A percentile compares a stretch with the other conserved stretches of the same genome.
These are phyloP conservation scores for Macrocybe gigantea DNA, from an alignment of 768 basidiomycete species.

Conservation along the genomic window DNA sequence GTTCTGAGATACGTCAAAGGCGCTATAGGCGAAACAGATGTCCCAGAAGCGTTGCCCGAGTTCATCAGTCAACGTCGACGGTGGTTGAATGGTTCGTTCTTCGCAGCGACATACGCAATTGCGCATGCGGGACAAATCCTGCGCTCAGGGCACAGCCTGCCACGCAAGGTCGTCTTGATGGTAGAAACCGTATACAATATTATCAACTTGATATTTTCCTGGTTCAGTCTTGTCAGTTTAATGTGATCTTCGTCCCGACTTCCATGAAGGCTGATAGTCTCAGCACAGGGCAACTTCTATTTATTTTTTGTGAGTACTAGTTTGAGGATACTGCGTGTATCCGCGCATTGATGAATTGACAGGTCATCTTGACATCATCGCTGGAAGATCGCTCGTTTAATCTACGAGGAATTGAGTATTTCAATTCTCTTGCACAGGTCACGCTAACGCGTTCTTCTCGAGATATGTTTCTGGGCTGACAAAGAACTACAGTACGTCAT, in stretches of 20 bases:
- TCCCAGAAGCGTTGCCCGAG: slow-evolving; percentile 88
- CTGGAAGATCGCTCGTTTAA: slow-evolving; percentile 70
- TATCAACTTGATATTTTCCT: slow-evolving; percentile 83
- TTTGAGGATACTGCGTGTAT: not conserved
- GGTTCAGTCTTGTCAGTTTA: slow-evolving; percentile 81
- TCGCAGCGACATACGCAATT: slow-evolving; percentile 90
- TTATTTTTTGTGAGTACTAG: slow-evolving; percentile 74
- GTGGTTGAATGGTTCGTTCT: slow-evolving; percentile 92
- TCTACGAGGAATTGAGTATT: slow-evolving; percentile 57
- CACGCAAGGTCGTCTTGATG: slow-evolving; percentile 69
- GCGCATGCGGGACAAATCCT: slow-evolving; percentile 80
- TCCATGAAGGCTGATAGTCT: not conserved
- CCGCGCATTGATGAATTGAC: not conserved
- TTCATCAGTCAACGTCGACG: slow-evolving; percentile 90
- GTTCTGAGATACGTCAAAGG: slow-evolving; percentile 95
- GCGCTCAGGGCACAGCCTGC: slow-evolving; percentile 74
- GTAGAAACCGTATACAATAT: slow-evolving; percentile 84
- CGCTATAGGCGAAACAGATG: slow-evolving; percentile 90
- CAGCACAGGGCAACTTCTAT: slow-evolving; percentile 82
- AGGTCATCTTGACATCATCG: slow-evolving; percentile 87
- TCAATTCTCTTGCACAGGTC: slow-evolving; percentile 76
- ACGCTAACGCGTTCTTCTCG: slow-evolving; percentile 3
- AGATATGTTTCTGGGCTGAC: slow-evolving; percentile 4
- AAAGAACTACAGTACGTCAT: slow-evolving; percentile 60
- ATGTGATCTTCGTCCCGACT: not conserved